Conservation (phyloP, 257 asterid species). For the Schizonepeta tenuifolia region DNA sequence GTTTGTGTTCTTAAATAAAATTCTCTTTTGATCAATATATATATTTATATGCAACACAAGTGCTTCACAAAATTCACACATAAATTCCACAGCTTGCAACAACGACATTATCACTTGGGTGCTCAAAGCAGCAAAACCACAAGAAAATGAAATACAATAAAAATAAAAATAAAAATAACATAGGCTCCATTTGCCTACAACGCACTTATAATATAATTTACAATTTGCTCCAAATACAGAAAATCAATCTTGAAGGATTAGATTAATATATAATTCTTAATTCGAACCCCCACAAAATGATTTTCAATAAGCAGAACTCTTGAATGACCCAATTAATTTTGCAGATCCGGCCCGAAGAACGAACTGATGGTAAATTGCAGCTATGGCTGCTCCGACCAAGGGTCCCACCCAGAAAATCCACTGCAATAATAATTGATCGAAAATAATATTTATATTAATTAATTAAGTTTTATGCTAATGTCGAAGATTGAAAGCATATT, state of each 20-base stretch:
- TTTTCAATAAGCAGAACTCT: slow-evolving; percentile 46
- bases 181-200: not conserved
- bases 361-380: slow-evolving; percentile 67
- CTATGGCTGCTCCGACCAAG: slow-evolving; percentile 72
- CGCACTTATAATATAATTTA: not conserved
- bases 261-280: no score
- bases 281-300: not conserved
- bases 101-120: not conserved
- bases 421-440: slow-evolving; percentile 26
- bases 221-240: not conserved
- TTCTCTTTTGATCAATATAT: no score
- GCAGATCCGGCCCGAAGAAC: slow-evolving; percentile 66
- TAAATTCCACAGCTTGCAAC: not conserved
- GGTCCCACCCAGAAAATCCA: slow-evolving; percentile 92
- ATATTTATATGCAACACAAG: no score
- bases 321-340: slow-evolving; percentile 68
- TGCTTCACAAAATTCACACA: not conserved
- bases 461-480: no score
- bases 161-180: no score
- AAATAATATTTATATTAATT: not conserved
- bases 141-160: not conserved
- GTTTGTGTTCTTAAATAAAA: no score
- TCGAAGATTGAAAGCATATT: no score
- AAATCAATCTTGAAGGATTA: not conserved
- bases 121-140: not conserved